Base-by-base conservation (phyloP, 495 filamentous ascomycete genomes). In the Podospora pseudocomata region DNA sequence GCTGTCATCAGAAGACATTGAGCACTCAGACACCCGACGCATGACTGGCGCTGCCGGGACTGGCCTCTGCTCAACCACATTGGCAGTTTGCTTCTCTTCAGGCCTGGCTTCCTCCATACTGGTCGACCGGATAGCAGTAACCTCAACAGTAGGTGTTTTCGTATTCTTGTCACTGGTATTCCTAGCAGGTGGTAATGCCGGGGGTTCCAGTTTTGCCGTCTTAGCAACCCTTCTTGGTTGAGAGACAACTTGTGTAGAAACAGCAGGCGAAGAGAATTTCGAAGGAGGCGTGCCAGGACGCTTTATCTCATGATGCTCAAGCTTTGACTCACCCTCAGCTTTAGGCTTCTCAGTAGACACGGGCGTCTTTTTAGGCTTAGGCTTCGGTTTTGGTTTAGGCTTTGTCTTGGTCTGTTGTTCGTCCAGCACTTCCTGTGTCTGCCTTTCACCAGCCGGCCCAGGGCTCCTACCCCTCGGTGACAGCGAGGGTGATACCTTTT, bases 1-100 rank as follows among this genome's bases (percentile, higher is more conserved):
- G 0, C 76, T 80, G 23, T 81, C 80, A 68, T 81, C 71, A 27
- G 81, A 82, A 6, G 80, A 83, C 23, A 63, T 70, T 5, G 81
- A 83, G 49, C 49, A 68, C 28, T 68, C 59, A 11, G 74, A 72
- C 28, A 39, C 5, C 7, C 60, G 65, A 34, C 75, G 74, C 2
- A 11, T 49, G 39, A 11, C 55, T 20, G 26, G 23, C 19, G 64
- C 27, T 15, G 27, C 20, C 20, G 30, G 30, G 30, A 1, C 39
- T 13, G 30, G 9, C 30, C 39, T 11, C 39, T 20, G 5, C 13
- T 44, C 18, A 15, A 30, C 13, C n/a, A 28, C 0, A 26, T 32
- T 23, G 16, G 56, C 63, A 18, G 23, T 9, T 34, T 53, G 58
- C 18, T 23, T 30, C 6, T 27, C 19, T 18, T 26, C 39, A 6